Evolutionary conservation across 768 basidiomycete genomes (phyloP).

Genomic region (Dentipellis sp.): DNA sequence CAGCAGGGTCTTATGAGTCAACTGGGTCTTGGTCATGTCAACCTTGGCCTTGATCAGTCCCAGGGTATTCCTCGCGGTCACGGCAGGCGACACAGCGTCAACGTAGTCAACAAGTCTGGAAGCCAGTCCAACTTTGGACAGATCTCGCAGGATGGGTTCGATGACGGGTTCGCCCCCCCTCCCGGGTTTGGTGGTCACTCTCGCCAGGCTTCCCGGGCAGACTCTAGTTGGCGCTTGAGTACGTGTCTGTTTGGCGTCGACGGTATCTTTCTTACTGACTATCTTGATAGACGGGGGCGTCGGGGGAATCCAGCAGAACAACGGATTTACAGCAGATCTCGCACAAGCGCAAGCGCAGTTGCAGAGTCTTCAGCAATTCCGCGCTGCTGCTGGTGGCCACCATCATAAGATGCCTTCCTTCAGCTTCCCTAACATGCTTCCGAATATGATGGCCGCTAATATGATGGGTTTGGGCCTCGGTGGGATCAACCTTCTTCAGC

Average conservation of each 20-base stretch:
- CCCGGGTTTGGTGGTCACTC: constrained; percentile 58
- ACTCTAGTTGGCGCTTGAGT: constrained; percentile 89
- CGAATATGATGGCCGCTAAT: constrained; percentile 94
- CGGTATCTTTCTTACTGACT: background rate
- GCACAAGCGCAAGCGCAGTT: constrained; percentile 97
- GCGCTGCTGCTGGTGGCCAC: constrained; percentile 88
- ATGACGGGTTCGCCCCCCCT: constrained; percentile 70
- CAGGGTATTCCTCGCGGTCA: constrained; percentile 73
- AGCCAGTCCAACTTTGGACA: constrained; percentile 36
- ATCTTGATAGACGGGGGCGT: constrained; percentile 60
- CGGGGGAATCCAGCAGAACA: constrained; percentile 46
- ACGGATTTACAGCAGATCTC: constrained; percentile 71
- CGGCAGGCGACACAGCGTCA: constrained; percentile 85
- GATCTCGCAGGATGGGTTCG: constrained; percentile 55
- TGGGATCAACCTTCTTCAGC: constrained; percentile 78
- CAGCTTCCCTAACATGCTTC: constrained; percentile 96
- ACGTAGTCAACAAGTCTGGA: constrained; percentile 72
- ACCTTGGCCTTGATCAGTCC: constrained; percentile 52
- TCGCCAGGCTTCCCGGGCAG: constrained; percentile 64
- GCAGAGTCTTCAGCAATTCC: constrained; percentile 93
- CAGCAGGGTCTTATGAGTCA: constrained; percentile 58
- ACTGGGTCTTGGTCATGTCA: constrained; percentile 52
- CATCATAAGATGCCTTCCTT: constrained; percentile 97
- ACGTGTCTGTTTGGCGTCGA: constrained; percentile 7
- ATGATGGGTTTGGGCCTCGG: constrained; percentile 88